phyloP scores from a whole-genome alignment of 2,329 filamentous ascomycete genomes.

The Diplodia corticola region DNA sequence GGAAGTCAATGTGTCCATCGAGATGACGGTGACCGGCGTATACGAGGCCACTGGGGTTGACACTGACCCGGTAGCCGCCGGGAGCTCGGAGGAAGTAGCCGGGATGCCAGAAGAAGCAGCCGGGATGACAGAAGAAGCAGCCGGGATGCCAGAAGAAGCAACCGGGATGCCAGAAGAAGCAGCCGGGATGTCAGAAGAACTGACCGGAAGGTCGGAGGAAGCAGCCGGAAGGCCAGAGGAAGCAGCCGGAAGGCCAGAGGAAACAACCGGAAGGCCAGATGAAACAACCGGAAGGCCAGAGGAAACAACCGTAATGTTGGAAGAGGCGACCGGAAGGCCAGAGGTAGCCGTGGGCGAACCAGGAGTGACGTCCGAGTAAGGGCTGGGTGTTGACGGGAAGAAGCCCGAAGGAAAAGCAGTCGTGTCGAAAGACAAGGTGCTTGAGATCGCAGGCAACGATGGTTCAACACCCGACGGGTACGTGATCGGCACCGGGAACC shows the following conservation, averaged over 20 bases:
- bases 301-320: too few species aligned
- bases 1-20: neutral
- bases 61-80: neutral
- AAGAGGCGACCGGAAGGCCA: too few species aligned
- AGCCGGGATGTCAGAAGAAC: too few species aligned
- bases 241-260: too few species aligned
- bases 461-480: neutral
- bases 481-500: neutral
- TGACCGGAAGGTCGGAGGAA: too few species aligned
- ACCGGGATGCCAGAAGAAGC: too few species aligned
- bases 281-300: too few species aligned
- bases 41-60: neutral
- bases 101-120: too few species aligned
- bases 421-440: neutral
- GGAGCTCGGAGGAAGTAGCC: neutral
- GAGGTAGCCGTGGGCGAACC: neutral
- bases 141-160: too few species aligned
- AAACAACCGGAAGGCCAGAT: too few species aligned
- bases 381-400: neutral
- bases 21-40: neutral
- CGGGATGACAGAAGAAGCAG: too few species aligned
- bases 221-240: too few species aligned
- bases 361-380: neutral
- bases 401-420: neutral
- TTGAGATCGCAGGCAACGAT: neutral